Evolutionary conservation across 2,329 filamentous ascomycete genomes (phyloP).

Genomic region (Exutisphaerella laricina): DNA sequence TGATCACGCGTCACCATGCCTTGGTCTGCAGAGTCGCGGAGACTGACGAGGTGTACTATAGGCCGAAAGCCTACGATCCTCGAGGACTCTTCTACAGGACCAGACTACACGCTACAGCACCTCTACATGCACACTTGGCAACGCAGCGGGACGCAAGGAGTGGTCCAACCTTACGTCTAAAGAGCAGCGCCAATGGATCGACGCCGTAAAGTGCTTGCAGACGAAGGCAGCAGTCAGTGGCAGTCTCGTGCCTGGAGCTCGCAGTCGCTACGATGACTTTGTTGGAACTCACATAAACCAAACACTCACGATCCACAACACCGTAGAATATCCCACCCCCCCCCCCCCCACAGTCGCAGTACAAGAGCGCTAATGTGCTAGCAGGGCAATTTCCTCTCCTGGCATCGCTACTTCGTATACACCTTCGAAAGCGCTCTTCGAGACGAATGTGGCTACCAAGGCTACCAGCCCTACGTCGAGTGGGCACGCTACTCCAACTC

Average conservation of each 20-base stretch:
- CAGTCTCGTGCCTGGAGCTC: constrained; percentile 24
- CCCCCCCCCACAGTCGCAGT: too few species aligned
- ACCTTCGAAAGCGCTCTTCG: constrained; percentile 39
- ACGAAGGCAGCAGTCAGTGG: constrained; percentile 22
- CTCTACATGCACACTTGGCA: too few species aligned
- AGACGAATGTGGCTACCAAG: constrained; percentile 40
- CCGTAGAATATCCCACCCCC: too few species aligned
- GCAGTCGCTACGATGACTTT: constrained; percentile 21
- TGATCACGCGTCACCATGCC: too few species aligned
- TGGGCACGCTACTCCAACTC: constrained; percentile 2
- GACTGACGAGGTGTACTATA: too few species aligned
- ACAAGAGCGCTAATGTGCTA: too few species aligned
- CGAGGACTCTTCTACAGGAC: too few species aligned
- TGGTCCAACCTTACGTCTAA: constrained; percentile 32
- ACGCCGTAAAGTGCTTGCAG: constrained; percentile 30
- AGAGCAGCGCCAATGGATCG: constrained; percentile 28
- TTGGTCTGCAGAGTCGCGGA: too few species aligned
- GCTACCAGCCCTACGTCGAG: constrained; percentile 33
- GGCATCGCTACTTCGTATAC: constrained; percentile 42
- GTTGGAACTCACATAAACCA: constrained; percentile 29
- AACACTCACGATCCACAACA: constrained; percentile 17
- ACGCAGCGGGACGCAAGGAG: too few species aligned
- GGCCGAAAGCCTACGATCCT: too few species aligned
- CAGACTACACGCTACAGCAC: too few species aligned
- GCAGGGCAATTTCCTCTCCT: constrained; percentile 38